Evolutionary conservation across 169 alveolate genomes (phyloP).

Genomic region (Theileria luwenshuni): DNA sequence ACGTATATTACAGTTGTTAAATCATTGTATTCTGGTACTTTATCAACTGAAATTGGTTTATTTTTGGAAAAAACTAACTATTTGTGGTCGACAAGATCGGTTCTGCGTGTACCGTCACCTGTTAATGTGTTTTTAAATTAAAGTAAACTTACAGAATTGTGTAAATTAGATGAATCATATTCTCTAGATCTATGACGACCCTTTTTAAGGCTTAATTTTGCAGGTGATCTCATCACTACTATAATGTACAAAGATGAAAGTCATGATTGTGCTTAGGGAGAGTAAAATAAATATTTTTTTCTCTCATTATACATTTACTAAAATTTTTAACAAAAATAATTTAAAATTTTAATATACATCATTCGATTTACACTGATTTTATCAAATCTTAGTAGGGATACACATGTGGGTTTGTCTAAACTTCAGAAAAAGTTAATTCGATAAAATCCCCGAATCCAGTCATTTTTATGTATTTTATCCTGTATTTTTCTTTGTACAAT

Average conservation of each 20-base stretch:
- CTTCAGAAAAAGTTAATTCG: background rate
- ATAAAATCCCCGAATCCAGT: background rate
- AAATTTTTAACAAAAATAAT: background rate
- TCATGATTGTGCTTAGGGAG: background rate
- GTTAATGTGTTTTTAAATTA: background rate
- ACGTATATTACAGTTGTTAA: slow-evolving; percentile 58
- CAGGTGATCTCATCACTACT: slow-evolving; percentile 14
- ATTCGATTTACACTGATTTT: slow-evolving; percentile 8
- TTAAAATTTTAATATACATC: background rate
- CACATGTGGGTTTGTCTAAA: slow-evolving; percentile 14
- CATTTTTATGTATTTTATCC: background rate
- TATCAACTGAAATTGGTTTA: slow-evolving; percentile 32
- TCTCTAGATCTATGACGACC: background rate
- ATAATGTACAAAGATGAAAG: background rate
- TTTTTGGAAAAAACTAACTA: slow-evolving; percentile 24
- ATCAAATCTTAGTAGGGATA: background rate
- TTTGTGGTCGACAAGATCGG: slow-evolving; percentile 52
- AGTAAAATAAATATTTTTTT: slow-evolving; percentile 4
- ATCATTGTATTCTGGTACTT: slow-evolving; percentile 39
- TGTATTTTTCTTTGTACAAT: slow-evolving; percentile 10
- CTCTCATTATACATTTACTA: background rate
- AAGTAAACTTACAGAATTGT: slow-evolving; percentile 29
- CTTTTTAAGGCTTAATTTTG: background rate
- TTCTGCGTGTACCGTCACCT: slow-evolving; percentile 68
- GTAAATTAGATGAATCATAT: slow-evolving; percentile 4